A percentile compares a stretch with the other conserved stretches of the same genome.
phyloP scores from a whole-genome alignment of 345 rosid genomes.

The Cardiospermum halicacabum region DNA sequence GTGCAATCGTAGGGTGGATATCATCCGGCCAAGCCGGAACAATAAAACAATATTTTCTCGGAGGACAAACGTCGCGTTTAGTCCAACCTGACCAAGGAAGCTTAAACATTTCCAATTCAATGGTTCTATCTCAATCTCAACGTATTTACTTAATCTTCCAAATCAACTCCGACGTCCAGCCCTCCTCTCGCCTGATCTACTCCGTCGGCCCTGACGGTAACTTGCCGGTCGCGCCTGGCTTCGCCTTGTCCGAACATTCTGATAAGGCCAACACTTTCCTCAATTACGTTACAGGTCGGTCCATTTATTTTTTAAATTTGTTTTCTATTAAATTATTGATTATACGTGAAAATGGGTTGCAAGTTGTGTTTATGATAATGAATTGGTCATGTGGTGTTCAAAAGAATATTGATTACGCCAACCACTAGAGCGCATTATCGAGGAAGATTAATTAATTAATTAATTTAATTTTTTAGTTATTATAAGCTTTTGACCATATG shows the following conservation, averaged over 20 bases:
- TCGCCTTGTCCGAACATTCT: slow-evolving; percentile 44
- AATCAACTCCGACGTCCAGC: slow-evolving; percentile 38
- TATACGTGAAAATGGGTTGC: too few relatives aligned
- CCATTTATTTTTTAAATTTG: too few relatives aligned
- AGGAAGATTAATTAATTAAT: background rate
- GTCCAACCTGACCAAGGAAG: slow-evolving; percentile 58
- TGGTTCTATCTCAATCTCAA: slow-evolving; percentile 39
- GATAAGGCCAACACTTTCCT: slow-evolving; percentile 40
- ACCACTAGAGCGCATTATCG: slow-evolving; percentile 16
- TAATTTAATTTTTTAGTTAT: background rate
- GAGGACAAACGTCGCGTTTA: slow-evolving; percentile 28
- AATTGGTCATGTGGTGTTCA: background rate
- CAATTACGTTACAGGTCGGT: slow-evolving; percentile 60
- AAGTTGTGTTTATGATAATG: background rate
- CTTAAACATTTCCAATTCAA: slow-evolving; percentile 28
- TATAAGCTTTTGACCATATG: background rate
- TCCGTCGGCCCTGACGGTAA: slow-evolving; percentile 49
- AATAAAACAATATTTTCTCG: slow-evolving; percentile 47
- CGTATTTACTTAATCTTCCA: slow-evolving; percentile 68
- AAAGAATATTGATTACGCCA: slow-evolving; percentile 14
- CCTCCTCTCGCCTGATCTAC: slow-evolving; percentile 43
- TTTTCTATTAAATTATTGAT: too few relatives aligned
- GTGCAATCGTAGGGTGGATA: slow-evolving; percentile 80
- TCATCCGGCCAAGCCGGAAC: slow-evolving; percentile 24
- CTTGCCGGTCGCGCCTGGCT: slow-evolving; percentile 43